Evolutionary conservation across 768 basidiomycete genomes (phyloP), one percentile per base, ranked within the genome.

Genomic region (Serendipita sp.): DNA sequence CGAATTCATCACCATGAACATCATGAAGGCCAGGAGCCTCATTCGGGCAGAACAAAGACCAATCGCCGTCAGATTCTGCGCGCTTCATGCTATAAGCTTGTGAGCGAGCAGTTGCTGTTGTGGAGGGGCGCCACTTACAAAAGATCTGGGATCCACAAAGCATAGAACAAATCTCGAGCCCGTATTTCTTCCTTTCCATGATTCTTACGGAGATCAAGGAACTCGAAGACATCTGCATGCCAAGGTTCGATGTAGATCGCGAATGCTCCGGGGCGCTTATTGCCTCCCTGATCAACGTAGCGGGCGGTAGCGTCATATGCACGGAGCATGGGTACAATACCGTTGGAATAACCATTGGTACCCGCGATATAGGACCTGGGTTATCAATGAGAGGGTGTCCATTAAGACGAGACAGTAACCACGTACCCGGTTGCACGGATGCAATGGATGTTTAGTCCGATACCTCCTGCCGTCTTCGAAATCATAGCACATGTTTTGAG

Each of bases 401-500:
- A 45, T 16, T n/a, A 30, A 54, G 65, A 53, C 7, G 60, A 16
- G 28, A 30, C 51, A 11, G 45, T 30, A 41, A 24, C 24, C 8
- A 73, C 83, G 32, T 71, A 91, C 90, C 90, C 91, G 48, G 90
- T 97, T 11, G 95, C 93, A 64, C 96, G 88, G 69, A 99, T 97
- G 74, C 88, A 89, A 77, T 97, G 93, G 68, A 99, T 96, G 75
- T 80, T 91, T 67, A 99, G 76, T 63, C 96, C 96, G 73, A 98
- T 97, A 63, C 96, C 96, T 70, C 96, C 96, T 30, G 96, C 96
- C 3, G 93, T 96, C 80, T 99, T 98, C 72, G 92, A 95, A 74
- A 99, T 99, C 89, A 97, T 90, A 3, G 96, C 96, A 72, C 96
- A 98, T 67, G 83, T 90, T 80, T 97, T 98, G 69, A 99, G 80